Evolutionary conservation across 176 grass and related monocot genomes (phyloP).

Genomic region (Oryza meridionalis): DNA sequence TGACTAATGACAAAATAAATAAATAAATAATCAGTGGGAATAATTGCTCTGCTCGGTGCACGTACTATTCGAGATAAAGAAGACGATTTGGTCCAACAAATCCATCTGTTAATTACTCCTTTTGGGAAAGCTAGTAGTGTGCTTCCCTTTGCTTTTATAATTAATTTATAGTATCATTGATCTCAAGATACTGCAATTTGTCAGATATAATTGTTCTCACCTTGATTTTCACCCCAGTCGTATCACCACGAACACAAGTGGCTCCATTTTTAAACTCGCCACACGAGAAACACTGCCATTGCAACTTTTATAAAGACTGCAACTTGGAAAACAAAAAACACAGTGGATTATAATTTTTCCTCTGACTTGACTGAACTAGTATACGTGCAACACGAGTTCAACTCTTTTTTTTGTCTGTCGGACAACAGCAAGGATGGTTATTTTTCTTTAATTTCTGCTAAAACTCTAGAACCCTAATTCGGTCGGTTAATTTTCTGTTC

Average conservation of each 20-base stretch:
- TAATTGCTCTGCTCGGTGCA: constrained; percentile 26
- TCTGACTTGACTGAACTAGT: constrained; percentile 14
- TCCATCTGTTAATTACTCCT: constrained; percentile 37
- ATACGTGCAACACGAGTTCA: constrained; percentile 7
- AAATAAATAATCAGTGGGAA: background rate
- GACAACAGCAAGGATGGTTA: background rate
- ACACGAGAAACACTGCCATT: background rate
- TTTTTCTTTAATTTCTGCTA: background rate
- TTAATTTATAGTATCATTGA: background rate
- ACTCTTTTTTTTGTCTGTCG: background rate
- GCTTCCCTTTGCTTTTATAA: constrained; percentile 1
- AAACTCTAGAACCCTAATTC: background rate
- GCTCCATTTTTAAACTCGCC: background rate
- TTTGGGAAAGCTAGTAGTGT: constrained; percentile 39
- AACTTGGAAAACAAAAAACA: background rate
- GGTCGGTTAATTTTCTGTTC: background rate
- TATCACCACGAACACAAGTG: background rate
- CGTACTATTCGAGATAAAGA: constrained; percentile 21
- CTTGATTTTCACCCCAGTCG: constrained; percentile 8
- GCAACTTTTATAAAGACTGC: background rate
- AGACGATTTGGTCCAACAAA: constrained; percentile 41
- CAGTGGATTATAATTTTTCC: background rate
- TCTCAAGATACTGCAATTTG: background rate
- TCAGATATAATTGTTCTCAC: background rate
- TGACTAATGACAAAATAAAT: constrained; percentile 29